Evolutionary conservation across 441 rosid genomes (phyloP).

Genomic region (Raphanus hybrid): DNA sequence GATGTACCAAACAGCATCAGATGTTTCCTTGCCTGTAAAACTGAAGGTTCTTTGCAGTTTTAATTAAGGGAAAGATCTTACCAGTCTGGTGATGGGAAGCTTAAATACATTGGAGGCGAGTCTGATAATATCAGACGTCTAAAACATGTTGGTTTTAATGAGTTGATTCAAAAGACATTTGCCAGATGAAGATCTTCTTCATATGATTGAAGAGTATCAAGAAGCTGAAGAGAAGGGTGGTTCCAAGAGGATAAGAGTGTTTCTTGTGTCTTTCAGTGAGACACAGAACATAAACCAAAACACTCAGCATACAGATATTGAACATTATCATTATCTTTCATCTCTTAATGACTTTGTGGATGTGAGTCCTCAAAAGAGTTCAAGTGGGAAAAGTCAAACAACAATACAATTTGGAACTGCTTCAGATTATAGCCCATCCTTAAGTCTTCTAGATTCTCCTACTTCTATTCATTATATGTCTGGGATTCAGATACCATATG

Average conservation of each 20-base stretch:
- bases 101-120: not conserved
- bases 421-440: conserved; percentile 55
- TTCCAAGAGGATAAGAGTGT: conserved; percentile 50
- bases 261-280: conserved; percentile 48
- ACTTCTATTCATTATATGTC: conserved; percentile 47
- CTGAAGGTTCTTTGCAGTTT: not conserved
- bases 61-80: not conserved
- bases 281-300: conserved; percentile 18
- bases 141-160: conserved; percentile 42
- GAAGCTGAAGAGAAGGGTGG: conserved; percentile 49
- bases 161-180: conserved; percentile 48
- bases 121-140: not conserved
- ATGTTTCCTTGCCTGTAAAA: not conserved
- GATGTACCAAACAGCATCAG: not conserved
- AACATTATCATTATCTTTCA: conserved; percentile 55
- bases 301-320: conserved; percentile 47
- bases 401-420: conserved; percentile 54
- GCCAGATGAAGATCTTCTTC: conserved; percentile 55
- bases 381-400: conserved; percentile 50
- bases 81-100: not conserved
- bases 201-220: conserved; percentile 59
- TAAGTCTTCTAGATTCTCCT: conserved; percentile 56
- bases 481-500: conserved; percentile 39
- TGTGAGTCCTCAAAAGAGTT: conserved; percentile 43
- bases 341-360: conserved; percentile 55